phyloP scores from a whole-genome alignment of 2,329 filamentous ascomycete species.

The Myriangium duriaei region DNA sequence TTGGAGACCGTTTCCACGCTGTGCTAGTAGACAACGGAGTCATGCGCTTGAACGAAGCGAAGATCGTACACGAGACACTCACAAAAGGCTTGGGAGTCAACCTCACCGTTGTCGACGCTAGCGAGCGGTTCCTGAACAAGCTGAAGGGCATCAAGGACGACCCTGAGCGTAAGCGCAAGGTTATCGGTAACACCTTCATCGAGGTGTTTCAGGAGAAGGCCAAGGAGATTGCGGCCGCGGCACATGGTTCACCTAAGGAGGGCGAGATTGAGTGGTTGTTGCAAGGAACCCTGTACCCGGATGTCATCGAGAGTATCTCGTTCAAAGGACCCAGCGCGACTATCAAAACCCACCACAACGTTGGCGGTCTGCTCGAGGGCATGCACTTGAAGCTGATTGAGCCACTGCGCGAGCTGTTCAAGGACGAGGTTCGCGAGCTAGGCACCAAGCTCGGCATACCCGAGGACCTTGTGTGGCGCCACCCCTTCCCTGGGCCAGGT shows the following conservation, averaged over 20 bases:
- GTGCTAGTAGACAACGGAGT: conserved; percentile 77
- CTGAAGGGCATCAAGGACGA: conserved; percentile 61
- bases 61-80: conserved; percentile 69
- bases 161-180: conserved; percentile 81
- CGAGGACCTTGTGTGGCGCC: conserved; percentile 63
- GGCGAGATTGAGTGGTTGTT: conserved; percentile 76
- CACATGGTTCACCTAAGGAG: conserved; percentile 52
- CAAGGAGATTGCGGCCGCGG: conserved; percentile 57
- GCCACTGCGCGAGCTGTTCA: conserved; percentile 68
- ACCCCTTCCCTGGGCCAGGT: conserved; percentile 65
- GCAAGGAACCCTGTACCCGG: conserved; percentile 73
- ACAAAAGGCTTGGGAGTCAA: conserved; percentile 75
- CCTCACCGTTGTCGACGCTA: conserved; percentile 72
- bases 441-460: conserved; percentile 59
- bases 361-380: conserved; percentile 52
- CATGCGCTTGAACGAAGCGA: conserved; percentile 75
- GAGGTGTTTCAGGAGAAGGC: conserved; percentile 76
- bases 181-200: conserved; percentile 74
- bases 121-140: conserved; percentile 61
- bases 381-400: conserved; percentile 62
- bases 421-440: conserved; percentile 64
- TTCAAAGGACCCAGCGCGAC: conserved; percentile 61
- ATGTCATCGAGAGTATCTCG: conserved; percentile 58
- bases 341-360: conserved; percentile 65
- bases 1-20: conserved; percentile 73